These are phyloP conservation scores for Penicillium rolfsii DNA, from an alignment of 2,329 filamentous ascomycete genomes.

Conservation along the genomic window DNA sequence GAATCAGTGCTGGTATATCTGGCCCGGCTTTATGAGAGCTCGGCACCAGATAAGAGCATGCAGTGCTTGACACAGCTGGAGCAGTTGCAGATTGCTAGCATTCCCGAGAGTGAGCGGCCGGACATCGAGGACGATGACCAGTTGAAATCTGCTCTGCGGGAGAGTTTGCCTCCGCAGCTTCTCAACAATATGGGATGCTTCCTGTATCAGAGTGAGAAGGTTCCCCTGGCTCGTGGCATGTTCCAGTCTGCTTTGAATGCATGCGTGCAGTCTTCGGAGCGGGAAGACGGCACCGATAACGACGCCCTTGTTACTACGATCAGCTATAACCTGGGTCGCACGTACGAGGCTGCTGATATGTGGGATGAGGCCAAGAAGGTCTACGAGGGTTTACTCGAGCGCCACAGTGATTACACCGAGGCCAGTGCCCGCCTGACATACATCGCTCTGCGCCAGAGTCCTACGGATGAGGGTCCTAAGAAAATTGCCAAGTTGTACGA, in stretches of 20 bases:
- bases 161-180: constrained; percentile 82
- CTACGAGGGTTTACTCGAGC: constrained; percentile 81
- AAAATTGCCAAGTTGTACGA: constrained; percentile 84
- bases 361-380: constrained; percentile 82
- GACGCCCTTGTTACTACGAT: constrained; percentile 94
- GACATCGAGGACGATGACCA: constrained; percentile 63
- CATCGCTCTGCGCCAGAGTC: constrained; percentile 79
- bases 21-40: constrained; percentile 83
- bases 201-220: constrained; percentile 84
- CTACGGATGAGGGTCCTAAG: constrained; percentile 83
- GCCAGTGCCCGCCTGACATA: constrained; percentile 87
- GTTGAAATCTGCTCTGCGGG: constrained; percentile 64
- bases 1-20: constrained; percentile 88
- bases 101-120: constrained; percentile 70
- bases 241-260: constrained; percentile 92
- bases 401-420: constrained; percentile 90
- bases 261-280: constrained; percentile 78
- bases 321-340: constrained; percentile 92
- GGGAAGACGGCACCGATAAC: constrained; percentile 75
- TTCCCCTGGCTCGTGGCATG: constrained; percentile 76
- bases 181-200: constrained; percentile 98
- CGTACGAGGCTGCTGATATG: constrained; percentile 83
- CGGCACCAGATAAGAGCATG: constrained; percentile 85
- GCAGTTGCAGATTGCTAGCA: constrained; percentile 79
- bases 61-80: constrained; percentile 92